A percentile compares a stretch with the other conserved stretches of the same genome.
Conservation (phyloP, 768 basidiomycete species). For the Daedaleopsis sinensis region DNA sequence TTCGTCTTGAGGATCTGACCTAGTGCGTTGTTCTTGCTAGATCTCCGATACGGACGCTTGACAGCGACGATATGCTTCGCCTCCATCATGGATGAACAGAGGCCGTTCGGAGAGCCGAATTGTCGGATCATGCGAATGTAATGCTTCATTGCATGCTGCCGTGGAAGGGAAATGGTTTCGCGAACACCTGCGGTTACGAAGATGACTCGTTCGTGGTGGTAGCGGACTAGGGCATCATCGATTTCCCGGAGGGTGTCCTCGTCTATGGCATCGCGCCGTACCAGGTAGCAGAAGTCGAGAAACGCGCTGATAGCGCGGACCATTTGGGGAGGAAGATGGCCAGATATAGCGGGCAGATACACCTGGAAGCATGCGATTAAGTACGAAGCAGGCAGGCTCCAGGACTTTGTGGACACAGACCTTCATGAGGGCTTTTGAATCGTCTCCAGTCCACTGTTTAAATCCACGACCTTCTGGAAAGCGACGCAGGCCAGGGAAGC, state of each 20-base stretch:
- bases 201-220: conserved; percentile 18
- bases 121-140: conserved; percentile 18
- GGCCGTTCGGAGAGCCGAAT: conserved; percentile 28
- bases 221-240: conserved; percentile 15
- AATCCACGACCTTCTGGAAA: conserved; percentile 28
- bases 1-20: conserved; percentile 27
- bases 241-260: conserved; percentile 6
- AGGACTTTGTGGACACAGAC: no score
- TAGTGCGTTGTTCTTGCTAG: conserved; percentile 18
- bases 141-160: conserved; percentile 23
- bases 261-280: conserved; percentile 5
- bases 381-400: no score
- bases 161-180: conserved; percentile 26
- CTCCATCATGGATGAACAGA: conserved; percentile 32
- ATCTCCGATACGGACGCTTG: conserved; percentile 26
- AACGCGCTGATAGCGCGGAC: conserved; percentile 18
- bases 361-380: no score
- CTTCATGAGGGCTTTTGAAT: conserved; percentile 33
- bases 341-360: conserved; percentile 25
- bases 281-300: conserved; percentile 31
- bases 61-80: conserved; percentile 29
- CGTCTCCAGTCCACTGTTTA: conserved; percentile 33
- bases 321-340: conserved; percentile 21
- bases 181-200: conserved; percentile 21
- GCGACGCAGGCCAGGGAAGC: conserved; percentile 23